These are phyloP conservation scores for Alliaria petiolata DNA, from an alignment of 345 rosid species.

Conservation along the genomic window DNA sequence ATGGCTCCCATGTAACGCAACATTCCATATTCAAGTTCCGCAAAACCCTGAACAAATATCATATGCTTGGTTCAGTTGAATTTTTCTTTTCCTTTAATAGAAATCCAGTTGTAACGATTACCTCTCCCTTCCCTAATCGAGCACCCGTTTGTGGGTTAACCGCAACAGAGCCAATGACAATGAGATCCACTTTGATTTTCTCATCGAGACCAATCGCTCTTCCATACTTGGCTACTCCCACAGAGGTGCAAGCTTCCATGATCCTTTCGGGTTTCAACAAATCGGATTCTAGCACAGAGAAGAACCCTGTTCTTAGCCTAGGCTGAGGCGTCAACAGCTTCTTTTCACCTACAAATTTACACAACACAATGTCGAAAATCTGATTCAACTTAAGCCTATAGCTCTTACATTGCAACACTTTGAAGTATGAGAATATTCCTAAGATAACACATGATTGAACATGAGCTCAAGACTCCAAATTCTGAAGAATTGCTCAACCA, in stretches of 20 bases:
- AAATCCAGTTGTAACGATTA: constrained; percentile 6
- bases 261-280: constrained; percentile 45
- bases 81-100: background rate
- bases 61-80: background rate
- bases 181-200: constrained; percentile 71
- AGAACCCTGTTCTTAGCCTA: constrained; percentile 84
- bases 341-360: constrained; percentile 52
- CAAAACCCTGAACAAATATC: constrained; percentile 61
- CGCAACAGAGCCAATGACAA: constrained; percentile 87
- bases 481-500: too few relatives aligned
- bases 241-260: constrained; percentile 72
- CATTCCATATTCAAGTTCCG: constrained; percentile 96
- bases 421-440: too few relatives aligned
- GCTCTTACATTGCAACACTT: too few relatives aligned
- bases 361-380: background rate
- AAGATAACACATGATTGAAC: too few relatives aligned
- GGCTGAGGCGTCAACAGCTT: constrained; percentile 87
- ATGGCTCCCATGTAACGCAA: constrained; percentile 87
- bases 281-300: constrained; percentile 61
- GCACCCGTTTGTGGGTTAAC: constrained; percentile 81
- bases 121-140: constrained; percentile 97
- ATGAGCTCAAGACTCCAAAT: too few relatives aligned
- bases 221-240: constrained; percentile 86
- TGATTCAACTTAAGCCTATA: background rate
- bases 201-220: constrained; percentile 77